Percentiles rank a stretch among this genome's conserved stretches.
These are phyloP conservation scores for Vaccinium myrtillus DNA, from an alignment of 148 eudicot genomes.

Conservation along the genomic window DNA sequence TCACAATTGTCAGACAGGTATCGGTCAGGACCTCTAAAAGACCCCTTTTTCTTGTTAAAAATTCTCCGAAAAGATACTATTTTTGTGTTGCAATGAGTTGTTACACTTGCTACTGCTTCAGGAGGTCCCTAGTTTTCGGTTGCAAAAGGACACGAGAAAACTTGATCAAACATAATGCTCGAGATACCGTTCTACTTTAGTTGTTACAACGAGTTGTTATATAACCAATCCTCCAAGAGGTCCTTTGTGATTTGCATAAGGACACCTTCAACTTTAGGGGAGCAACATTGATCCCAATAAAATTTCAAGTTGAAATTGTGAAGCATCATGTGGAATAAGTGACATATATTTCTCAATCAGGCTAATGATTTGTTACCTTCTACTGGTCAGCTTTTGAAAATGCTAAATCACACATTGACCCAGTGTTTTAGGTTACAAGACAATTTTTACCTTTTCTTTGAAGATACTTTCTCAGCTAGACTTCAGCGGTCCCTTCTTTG, in stretches of 20 bases:
- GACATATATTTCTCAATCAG: not conserved
- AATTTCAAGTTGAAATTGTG: not conserved
- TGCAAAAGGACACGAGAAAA: no score
- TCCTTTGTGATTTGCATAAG: no score
- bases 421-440: not conserved
- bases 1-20: constrained; percentile 92
- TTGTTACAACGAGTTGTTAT: no score
- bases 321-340: not conserved
- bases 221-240: no score
- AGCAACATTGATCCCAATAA: no score
- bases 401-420: not conserved
- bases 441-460: not conserved
- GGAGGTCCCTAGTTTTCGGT: not conserved
- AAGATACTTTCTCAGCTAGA: not conserved
- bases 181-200: no score
- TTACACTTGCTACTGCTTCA: not conserved
- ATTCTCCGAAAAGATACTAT: not conserved
- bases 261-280: no score
- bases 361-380: not conserved
- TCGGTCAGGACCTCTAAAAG: not conserved
- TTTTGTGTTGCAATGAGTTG: not conserved
- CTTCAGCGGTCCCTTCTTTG: not conserved
- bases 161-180: no score
- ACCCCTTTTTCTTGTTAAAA: no score
- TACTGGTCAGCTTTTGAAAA: not conserved